Evolutionary conservation across 495 filamentous ascomycete genomes (phyloP).

Genomic region (Monascus purpureus): DNA sequence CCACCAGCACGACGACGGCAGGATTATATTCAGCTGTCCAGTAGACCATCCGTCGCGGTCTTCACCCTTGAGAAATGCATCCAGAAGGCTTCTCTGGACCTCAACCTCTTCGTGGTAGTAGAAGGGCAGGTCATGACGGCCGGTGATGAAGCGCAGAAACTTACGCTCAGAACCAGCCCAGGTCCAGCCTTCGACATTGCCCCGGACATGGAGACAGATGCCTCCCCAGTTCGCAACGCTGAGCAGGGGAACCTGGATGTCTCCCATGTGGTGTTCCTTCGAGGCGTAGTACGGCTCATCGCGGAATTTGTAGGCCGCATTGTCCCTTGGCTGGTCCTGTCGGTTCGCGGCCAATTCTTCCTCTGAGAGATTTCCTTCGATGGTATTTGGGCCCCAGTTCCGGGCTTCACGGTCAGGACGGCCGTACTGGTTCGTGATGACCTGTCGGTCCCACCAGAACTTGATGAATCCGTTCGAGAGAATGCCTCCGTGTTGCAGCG

Average conservation of each 20-base stretch:
- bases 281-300: constrained; percentile 48
- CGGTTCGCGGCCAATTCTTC: too few species aligned
- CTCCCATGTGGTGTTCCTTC: constrained; percentile 45
- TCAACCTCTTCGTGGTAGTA: constrained; percentile 53
- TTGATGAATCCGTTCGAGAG: constrained; percentile 47
- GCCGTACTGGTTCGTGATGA: constrained; percentile 49
- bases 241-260: constrained; percentile 48
- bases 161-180: constrained; percentile 47
- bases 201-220: constrained; percentile 46
- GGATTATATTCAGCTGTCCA: too few species aligned
- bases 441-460: constrained; percentile 54
- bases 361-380: too few species aligned
- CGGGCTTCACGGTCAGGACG: too few species aligned
- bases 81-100: constrained; percentile 48
- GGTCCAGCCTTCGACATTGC: constrained; percentile 49
- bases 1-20: too few species aligned
- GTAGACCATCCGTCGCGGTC: constrained; percentile 43
- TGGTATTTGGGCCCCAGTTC: constrained; percentile 27
- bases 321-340: constrained; percentile 47
- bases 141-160: constrained; percentile 52
- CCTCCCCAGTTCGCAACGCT: constrained; percentile 55
- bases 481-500: constrained; percentile 52
- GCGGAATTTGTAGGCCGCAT: constrained; percentile 35
- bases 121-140: constrained; percentile 57
- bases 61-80: constrained; percentile 52